Evolutionary conservation across 2,329 filamentous ascomycete genomes (phyloP).

Genomic region (Penicillium sp.): DNA sequence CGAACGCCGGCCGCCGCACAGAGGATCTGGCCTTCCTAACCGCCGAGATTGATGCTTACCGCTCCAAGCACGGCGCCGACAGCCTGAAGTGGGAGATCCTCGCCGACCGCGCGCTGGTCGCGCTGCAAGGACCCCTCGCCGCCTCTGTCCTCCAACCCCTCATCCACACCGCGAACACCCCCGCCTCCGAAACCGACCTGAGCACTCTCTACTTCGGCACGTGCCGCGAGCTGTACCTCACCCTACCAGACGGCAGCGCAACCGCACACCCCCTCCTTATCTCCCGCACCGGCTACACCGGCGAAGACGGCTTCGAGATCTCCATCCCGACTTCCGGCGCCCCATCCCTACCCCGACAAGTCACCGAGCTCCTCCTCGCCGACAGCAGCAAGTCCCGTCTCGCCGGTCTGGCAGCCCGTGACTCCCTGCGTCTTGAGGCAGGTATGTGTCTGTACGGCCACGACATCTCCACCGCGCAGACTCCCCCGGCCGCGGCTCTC

Average conservation of each 20-base stretch:
- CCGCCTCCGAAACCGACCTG: slow-evolving; percentile 52
- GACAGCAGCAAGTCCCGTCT: slow-evolving; percentile 68
- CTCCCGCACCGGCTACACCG: slow-evolving; percentile 89
- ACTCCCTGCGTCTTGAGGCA: slow-evolving; percentile 89
- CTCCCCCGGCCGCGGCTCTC: slow-evolving; percentile 64
- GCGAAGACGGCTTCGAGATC: slow-evolving; percentile 97
- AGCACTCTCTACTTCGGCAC: slow-evolving; percentile 78
- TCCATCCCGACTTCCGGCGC: slow-evolving; percentile 70
- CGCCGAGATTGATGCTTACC: slow-evolving; percentile 63
- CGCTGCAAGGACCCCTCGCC: slow-evolving; percentile 81
- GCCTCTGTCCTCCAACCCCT: slow-evolving; percentile 65
- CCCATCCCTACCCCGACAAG: slow-evolving; percentile 39
- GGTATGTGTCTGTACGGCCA: slow-evolving; percentile 99
- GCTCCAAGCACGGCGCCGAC: slow-evolving; percentile 50
- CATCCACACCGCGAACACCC: slow-evolving; percentile 51
- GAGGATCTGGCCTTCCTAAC: slow-evolving; percentile 80
- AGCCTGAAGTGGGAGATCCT: slow-evolving; percentile 68
- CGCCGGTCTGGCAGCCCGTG: slow-evolving; percentile 84
- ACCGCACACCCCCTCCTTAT: slow-evolving; percentile 62
- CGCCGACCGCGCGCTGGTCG: slow-evolving; percentile 73
- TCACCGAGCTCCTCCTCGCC: slow-evolving; percentile 68
- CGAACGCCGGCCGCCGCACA: slow-evolving; percentile 86
- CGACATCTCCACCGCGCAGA: slow-evolving; percentile 78
- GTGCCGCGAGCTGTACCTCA: slow-evolving; percentile 64
- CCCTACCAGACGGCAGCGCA: slow-evolving; percentile 54